These are phyloP conservation scores for Malus orientalis DNA, from an alignment of 306 rosid genomes.

Conservation along the genomic window DNA sequence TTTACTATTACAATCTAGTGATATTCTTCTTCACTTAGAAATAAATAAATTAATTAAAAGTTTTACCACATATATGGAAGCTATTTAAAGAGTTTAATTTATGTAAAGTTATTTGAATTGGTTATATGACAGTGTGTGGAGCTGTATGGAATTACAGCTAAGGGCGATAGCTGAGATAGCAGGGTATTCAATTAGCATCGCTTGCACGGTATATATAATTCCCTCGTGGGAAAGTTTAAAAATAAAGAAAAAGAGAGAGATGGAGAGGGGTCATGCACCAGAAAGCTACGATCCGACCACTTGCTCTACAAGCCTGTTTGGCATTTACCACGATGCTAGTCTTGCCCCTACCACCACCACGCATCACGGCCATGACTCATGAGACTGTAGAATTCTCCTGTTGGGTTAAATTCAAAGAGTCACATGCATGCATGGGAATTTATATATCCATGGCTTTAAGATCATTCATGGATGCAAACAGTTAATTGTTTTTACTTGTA, in stretches of 20 bases:
- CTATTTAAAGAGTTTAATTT: neutral
- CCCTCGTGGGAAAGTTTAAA: neutral
- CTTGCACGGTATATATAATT: neutral
- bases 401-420: neutral
- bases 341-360: neutral
- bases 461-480: neutral
- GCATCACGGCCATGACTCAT: no score
- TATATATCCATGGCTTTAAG: no score
- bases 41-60: no score
- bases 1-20: no score
- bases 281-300: constrained; percentile 22
- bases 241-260: neutral
- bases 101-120: neutral
- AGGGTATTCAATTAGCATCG: neutral
- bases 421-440: neutral
- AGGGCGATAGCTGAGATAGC: neutral
- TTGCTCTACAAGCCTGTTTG: constrained; percentile 1
- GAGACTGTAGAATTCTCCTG: neutral
- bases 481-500: neutral
- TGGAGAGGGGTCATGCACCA: neutral
- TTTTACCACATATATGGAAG: neutral
- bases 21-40: no score
- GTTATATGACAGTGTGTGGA: neutral
- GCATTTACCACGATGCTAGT: constrained; percentile 14
- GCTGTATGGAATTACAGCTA: neutral